Conservation (phyloP, 805 yeast genomes). For the Danielozyma ontarioensis region DNA sequence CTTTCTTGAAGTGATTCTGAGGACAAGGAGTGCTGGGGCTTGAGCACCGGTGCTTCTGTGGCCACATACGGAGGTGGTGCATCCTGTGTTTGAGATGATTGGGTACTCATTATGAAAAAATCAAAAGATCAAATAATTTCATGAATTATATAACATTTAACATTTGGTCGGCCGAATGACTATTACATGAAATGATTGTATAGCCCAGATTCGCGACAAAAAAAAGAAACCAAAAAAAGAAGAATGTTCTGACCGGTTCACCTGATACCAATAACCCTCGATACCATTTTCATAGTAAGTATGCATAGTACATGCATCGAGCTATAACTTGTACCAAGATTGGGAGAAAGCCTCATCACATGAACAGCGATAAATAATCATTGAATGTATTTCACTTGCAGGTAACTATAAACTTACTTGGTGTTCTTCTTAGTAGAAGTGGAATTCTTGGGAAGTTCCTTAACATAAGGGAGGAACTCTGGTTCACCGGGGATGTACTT, state of each 20-base stretch:
- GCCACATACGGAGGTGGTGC: slow-evolving; percentile 6
- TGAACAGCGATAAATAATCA: too few relatives aligned
- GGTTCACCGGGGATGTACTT: slow-evolving; percentile 98
- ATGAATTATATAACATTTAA: neutral
- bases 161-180: too few relatives aligned
- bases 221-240: too few relatives aligned
- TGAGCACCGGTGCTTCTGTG: slow-evolving; percentile 3
- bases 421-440: slow-evolving; percentile 66
- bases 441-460: slow-evolving; percentile 91
- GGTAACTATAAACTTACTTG: too few relatives aligned
- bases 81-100: too few relatives aligned
- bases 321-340: too few relatives aligned
- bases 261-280: too few relatives aligned
- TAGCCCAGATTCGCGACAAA: neutral
- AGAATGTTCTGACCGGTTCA: too few relatives aligned
- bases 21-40: slow-evolving; percentile 2
- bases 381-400: too few relatives aligned
- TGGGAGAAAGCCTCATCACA: too few relatives aligned
- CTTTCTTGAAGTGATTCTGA: slow-evolving; percentile 9
- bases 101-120: neutral
- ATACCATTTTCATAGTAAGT: too few relatives aligned
- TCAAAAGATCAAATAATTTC: neutral
- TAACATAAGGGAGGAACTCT: slow-evolving; percentile 85
- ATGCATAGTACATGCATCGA: too few relatives aligned
- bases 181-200: neutral